Percentiles rank a stretch among this genome's conserved stretches.
phyloP scores from a whole-genome alignment of 106 monocot genomes.

The Acorus calamus region DNA sequence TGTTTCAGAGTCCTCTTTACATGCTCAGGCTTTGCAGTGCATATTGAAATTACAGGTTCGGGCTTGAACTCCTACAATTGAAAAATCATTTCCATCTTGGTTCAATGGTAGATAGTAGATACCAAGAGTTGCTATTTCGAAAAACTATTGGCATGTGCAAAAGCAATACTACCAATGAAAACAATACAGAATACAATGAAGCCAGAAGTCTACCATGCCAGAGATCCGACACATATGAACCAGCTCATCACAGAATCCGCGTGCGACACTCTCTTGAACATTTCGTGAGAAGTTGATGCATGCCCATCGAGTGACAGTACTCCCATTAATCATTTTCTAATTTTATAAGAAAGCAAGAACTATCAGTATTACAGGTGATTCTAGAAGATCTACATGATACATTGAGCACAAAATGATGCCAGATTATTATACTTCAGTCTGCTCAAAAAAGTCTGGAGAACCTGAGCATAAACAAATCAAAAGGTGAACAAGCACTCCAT shows the following conservation, averaged over 20 bases:
- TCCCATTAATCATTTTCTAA: slow-evolving; percentile 68
- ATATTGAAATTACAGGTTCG: slow-evolving; percentile 29
- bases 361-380: too few relatives aligned
- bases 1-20: slow-evolving; percentile 31
- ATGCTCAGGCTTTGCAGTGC: slow-evolving; percentile 24
- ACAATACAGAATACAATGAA: not conserved
- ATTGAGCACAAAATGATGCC: too few relatives aligned
- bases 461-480: too few relatives aligned
- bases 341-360: not conserved
- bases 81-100: not conserved
- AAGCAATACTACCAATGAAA: not conserved
- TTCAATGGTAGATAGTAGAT: too few relatives aligned
- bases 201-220: slow-evolving; percentile 29
- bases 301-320: slow-evolving; percentile 39
- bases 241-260: slow-evolving; percentile 36
- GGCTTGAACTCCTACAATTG: slow-evolving; percentile 27
- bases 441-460: not conserved
- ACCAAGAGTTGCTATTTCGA: not conserved
- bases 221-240: slow-evolving; percentile 42
- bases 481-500: too few relatives aligned
- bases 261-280: slow-evolving; percentile 31
- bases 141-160: not conserved
- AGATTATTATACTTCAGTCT: not conserved
- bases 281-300: slow-evolving; percentile 50
- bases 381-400: too few relatives aligned